Evolutionary conservation across 805 yeast species (phyloP), one percentile per base, ranked within the genome.

Genomic region (Lachancea kluyveri): DNA sequence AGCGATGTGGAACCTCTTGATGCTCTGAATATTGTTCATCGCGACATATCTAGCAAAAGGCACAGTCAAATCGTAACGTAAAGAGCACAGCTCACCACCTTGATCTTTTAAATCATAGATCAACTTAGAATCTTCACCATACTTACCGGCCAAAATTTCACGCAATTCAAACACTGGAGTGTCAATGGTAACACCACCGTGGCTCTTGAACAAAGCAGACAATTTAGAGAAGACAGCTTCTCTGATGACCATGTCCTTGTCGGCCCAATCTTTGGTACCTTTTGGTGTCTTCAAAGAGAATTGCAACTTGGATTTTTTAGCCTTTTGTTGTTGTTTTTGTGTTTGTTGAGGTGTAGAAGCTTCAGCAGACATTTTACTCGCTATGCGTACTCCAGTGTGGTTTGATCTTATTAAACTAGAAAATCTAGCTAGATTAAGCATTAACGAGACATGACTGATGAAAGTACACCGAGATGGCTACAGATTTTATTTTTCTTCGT

Each of bases 191-290:
- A 87, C 95, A 61, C 94, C 98, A 41, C 99, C 99, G 60, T 92
- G 99, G 48, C 87, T 80, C 60, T 87, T 82, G 72, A 92, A 92
- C 30, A 92, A 61, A 2, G 64, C 50, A 10, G 88, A 74, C 40
- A 92, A 62, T 7, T 86, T 72, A 31, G 68, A 64, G 59, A 92
- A 92, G 39, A 92, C 73, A 23, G 83, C 92, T 49, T 84, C 90
- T 60, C 98, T 77, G 45, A 92, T 76, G 23, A 87, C 82, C 97
- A 92, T 92, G 58, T 92, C 98, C 57, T 82, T 81, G 50, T 92
- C 98, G 42, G 95, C 85, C 98, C 98, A 92, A 60, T 92, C 98
- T 60, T 87, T 88, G 46, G 97, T 77, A 43, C 98, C 98, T 59
- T 92, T 92, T 31, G 98, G 97, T 26, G 94, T 86, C 61, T 92